A percentile compares a stretch with the other conserved stretches of the same genome.
phyloP scores from a whole-genome alignment of 2,329 filamentous ascomycete genomes.

The Aspergillus tamarii region DNA sequence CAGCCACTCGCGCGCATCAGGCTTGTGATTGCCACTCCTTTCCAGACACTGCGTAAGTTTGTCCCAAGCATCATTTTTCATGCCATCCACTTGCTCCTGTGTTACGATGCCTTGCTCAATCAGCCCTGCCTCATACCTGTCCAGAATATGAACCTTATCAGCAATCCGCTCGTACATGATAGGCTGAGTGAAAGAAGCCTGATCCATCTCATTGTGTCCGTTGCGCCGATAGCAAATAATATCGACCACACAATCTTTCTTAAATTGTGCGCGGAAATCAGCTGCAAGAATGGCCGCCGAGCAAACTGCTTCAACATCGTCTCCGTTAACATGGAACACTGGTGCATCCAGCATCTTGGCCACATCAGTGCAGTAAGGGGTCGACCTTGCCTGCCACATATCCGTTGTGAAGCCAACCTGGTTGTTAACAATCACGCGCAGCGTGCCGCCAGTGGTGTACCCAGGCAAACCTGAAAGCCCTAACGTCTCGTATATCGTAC shows the following conservation, averaged over 20 bases:
- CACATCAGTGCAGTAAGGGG: constrained; percentile 59
- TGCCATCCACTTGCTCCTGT: constrained; percentile 95
- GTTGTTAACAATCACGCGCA: constrained; percentile 98
- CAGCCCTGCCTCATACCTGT: constrained; percentile 89
- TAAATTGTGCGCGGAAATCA: constrained; percentile 98
- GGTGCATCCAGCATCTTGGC: constrained; percentile 98
- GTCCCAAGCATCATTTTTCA: constrained; percentile 99
- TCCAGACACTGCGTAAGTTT: constrained; percentile 98
- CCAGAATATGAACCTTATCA: constrained; percentile 75
- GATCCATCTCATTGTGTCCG: constrained; percentile 98
- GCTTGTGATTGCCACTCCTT: constrained; percentile 95
- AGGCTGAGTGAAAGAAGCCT: constrained; percentile 99
- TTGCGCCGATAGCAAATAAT: constrained; percentile 98
- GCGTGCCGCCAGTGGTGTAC: constrained; percentile 95
- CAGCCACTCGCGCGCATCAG: constrained; percentile 95
- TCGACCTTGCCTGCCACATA: constrained; percentile 84
- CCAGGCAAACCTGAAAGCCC: constrained; percentile 94
- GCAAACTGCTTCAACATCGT: constrained; percentile 97
- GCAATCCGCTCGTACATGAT: constrained; percentile 99
- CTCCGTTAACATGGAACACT: constrained; percentile 98
- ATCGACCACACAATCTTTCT: constrained; percentile 96
- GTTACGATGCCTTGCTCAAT: constrained; percentile 91
- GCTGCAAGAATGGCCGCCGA: constrained; percentile 96
- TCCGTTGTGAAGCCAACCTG: constrained; percentile 99
- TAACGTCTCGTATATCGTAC: constrained; percentile 97